These are phyloP conservation scores for Sporothrix brunneoviolacea DNA, from an alignment of 2,329 filamentous ascomycete species.

Conservation along the genomic window DNA sequence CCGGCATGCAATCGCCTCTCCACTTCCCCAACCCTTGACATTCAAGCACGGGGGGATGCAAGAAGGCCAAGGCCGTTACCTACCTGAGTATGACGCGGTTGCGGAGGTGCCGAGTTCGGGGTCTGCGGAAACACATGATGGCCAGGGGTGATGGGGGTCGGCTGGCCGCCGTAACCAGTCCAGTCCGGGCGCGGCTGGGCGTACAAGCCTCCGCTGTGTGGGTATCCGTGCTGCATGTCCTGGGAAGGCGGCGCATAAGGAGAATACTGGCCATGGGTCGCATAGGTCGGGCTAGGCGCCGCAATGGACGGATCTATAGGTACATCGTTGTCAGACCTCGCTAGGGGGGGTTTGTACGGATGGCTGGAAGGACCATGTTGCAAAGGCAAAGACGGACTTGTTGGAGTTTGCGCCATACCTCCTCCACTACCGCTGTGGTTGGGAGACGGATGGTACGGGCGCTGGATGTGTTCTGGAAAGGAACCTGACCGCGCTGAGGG, in stretches of 20 bases:
- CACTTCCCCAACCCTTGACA: no score
- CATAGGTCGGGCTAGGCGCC: conserved; percentile 77
- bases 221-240: conserved; percentile 78
- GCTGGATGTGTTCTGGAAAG: conserved; percentile 82
- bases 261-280: conserved; percentile 70
- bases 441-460: conserved; percentile 73
- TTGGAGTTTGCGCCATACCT: conserved; percentile 94
- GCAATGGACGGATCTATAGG: conserved; percentile 99
- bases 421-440: conserved; percentile 65
- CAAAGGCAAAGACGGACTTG: conserved; percentile 93
- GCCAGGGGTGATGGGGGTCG: conserved; percentile 43
- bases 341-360: conserved; percentile 57
- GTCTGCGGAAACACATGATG: conserved; percentile 51
- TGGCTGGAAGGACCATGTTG: conserved; percentile 77
- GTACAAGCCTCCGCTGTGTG: conserved; percentile 58
- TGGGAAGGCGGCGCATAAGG: conserved; percentile 76
- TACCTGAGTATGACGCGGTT: conserved; percentile 55
- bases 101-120: conserved; percentile 48
- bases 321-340: conserved; percentile 93
- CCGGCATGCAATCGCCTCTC: no score
- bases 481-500: conserved; percentile 69
- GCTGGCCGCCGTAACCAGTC: conserved; percentile 57
- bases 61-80: conserved; percentile 24
- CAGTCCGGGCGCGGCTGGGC: conserved; percentile 68
- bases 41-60: no score